phyloP scores from a whole-genome alignment of 805 yeast genomes.

The Wickerhamiella vanderwaltii region DNA sequence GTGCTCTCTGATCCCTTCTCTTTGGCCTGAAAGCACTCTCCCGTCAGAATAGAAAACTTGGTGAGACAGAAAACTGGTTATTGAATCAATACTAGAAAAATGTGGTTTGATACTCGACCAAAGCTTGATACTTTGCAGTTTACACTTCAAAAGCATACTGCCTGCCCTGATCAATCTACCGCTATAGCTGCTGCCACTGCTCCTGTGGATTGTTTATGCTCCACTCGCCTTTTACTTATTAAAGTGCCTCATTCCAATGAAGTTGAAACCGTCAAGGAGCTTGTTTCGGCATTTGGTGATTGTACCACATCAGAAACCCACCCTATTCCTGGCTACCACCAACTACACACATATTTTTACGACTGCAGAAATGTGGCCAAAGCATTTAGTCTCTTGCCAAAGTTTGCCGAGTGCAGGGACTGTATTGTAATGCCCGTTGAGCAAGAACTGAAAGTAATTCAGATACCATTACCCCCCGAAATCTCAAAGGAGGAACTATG shows the following conservation, averaged over 20 bases:
- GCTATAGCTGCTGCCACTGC: too few relatives aligned
- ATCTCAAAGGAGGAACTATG: slow-evolving; percentile 10
- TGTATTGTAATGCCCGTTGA: slow-evolving; percentile 1
- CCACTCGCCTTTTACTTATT: not conserved
- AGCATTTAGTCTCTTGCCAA: slow-evolving; percentile 5
- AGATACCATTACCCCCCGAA: not conserved
- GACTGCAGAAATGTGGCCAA: slow-evolving; percentile 8
- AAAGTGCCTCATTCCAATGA: not conserved
- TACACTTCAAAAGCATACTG: too few relatives aligned
- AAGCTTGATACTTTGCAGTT: too few relatives aligned
- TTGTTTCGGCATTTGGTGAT: slow-evolving; percentile 8
- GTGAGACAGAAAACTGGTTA: too few relatives aligned
- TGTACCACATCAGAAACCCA: not conserved
- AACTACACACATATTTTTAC: not conserved
- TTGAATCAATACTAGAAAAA: slow-evolving; percentile 1
- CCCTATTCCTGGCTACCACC: not conserved
- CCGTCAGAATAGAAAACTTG: too few relatives aligned
- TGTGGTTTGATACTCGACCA: slow-evolving; percentile 10
- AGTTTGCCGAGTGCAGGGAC: slow-evolving; percentile 6
- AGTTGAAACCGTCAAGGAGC: not conserved
- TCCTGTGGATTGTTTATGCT: too few relatives aligned
- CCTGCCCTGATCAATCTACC: too few relatives aligned
- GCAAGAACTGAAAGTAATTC: not conserved
- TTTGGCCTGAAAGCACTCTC: too few relatives aligned
- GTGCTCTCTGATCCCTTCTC: too few relatives aligned